phyloP scores from a whole-genome alignment of 2,329 filamentous ascomycete genomes.

The Myriosclerotinia scirpicola region DNA sequence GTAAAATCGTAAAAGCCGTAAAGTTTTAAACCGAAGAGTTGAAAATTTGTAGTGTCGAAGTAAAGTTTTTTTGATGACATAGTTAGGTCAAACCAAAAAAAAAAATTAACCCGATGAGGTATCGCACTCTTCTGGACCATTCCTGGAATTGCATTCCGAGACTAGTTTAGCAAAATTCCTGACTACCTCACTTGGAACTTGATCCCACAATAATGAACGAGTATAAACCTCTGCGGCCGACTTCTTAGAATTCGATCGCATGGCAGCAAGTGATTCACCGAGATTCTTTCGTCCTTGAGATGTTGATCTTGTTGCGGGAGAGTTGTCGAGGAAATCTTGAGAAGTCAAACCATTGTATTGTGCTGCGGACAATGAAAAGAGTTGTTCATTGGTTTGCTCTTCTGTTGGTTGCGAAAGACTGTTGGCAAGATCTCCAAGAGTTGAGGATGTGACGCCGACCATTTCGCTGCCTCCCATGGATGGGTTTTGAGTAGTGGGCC shows the following conservation, averaged over 20 bases:
- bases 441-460: constrained; percentile 55
- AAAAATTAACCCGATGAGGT: constrained; percentile 21
- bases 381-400: constrained; percentile 83
- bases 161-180: constrained; percentile 91
- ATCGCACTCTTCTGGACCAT: constrained; percentile 36
- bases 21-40: constrained; percentile 23
- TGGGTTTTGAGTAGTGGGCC: constrained; percentile 45
- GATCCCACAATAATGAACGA: constrained; percentile 88
- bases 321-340: constrained; percentile 67
- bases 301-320: constrained; percentile 49
- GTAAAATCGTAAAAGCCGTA: constrained; percentile 32
- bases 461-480: constrained; percentile 48
- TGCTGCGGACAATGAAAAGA: constrained; percentile 80
- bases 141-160: constrained; percentile 62
- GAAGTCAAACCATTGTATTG: constrained; percentile 86
- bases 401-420: constrained; percentile 72
- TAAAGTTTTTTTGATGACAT: constrained; percentile 23
- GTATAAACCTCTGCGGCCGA: constrained; percentile 87
- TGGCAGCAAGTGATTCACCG: constrained; percentile 75
- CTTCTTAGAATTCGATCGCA: constrained; percentile 71
- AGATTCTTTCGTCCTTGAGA: constrained; percentile 71
- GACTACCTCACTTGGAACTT: constrained; percentile 88
- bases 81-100: neutral
- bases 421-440: constrained; percentile 66
- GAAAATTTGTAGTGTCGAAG: constrained; percentile 20